Conservation (phyloP, 495 filamentous ascomycete genomes). For the Hyaloscypha hepaticicola region DNA sequence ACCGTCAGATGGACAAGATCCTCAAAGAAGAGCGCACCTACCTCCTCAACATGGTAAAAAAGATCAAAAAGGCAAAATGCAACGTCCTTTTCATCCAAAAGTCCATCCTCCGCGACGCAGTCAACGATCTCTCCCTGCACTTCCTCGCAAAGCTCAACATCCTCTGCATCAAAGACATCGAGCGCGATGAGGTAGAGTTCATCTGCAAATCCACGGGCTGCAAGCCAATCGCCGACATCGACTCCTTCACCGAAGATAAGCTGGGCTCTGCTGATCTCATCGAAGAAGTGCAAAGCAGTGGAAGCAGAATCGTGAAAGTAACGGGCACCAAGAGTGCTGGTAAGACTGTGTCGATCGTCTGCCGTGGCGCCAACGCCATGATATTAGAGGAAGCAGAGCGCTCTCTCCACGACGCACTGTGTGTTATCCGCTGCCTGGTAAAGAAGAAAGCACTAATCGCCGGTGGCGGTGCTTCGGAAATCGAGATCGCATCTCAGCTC, state of each 20-base stretch:
- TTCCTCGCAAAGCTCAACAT: conserved; percentile 98
- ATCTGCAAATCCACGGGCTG: conserved; percentile 97
- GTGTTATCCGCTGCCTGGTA: conserved; percentile 94
- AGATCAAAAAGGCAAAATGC: conserved; percentile 99
- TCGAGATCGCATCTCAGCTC: conserved; percentile 84
- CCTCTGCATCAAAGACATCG: conserved; percentile 92
- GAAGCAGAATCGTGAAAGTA: conserved; percentile 89
- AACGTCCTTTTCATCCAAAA: conserved; percentile 98
- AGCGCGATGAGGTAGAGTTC: conserved; percentile 98
- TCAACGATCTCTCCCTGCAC: conserved; percentile 95
- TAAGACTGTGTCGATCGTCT: conserved; percentile 90
- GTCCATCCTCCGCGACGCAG: conserved; percentile 94
- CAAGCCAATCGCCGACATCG: conserved; percentile 98
- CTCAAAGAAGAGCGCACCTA: conserved; percentile 98
- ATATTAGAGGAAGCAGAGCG: conserved; percentile 97
- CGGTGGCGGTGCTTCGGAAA: conserved; percentile 93
- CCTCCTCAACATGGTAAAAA: conserved; percentile 97
- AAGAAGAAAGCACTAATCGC: conserved; percentile 98
- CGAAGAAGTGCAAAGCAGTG: conserved; percentile 85
- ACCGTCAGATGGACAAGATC: conserved; percentile 99
- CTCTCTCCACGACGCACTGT: conserved; percentile 92
- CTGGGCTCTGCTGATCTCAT: conserved; percentile 93
- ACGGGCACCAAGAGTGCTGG: conserved; percentile 80
- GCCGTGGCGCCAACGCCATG: conserved; percentile 88
- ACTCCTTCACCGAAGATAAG: conserved; percentile 98